Evolutionary conservation across 345 rosid genomes (phyloP).

Genomic region (Lenwebbia sp.): DNA sequence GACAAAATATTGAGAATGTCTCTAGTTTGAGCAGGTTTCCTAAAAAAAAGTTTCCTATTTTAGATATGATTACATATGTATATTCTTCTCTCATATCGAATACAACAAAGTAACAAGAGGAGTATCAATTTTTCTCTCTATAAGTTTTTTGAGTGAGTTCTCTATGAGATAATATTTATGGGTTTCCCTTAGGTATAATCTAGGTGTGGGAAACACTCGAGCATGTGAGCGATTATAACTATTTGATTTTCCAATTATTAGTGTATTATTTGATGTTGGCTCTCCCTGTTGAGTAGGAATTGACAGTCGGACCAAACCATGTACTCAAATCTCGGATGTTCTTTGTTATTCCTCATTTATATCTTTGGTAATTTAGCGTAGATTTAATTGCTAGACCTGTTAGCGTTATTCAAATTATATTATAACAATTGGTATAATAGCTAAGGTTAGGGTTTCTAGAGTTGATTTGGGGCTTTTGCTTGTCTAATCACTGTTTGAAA

Average conservation of each 20-base stretch:
- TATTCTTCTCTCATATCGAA: neutral
- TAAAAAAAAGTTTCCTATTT: neutral
- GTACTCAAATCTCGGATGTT: neutral
- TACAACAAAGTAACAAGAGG: neutral
- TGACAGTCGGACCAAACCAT: fast-evolving
- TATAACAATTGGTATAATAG: too few species aligned
- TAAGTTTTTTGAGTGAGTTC: neutral
- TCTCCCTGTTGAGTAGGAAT: fast-evolving
- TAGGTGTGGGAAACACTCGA: neutral
- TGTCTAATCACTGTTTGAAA: too few species aligned
- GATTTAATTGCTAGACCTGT: neutral
- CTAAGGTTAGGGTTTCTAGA: too few species aligned
- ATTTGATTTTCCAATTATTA: neutral
- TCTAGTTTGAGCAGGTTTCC: neutral
- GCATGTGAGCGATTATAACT: fast-evolving
- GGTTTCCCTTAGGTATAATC: neutral
- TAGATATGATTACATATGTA: neutral
- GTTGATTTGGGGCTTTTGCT: too few species aligned
- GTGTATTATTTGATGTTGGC: neutral
- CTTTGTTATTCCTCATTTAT: neutral
- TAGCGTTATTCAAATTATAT: too few species aligned
- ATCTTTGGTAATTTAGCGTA: neutral
- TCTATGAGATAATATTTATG: neutral
- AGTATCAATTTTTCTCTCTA: neutral
- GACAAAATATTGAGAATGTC: too few species aligned